A percentile compares a stretch with the other conserved stretches of the same genome.
phyloP scores from a whole-genome alignment of 768 basidiomycete genomes.

The Russula lepida region DNA sequence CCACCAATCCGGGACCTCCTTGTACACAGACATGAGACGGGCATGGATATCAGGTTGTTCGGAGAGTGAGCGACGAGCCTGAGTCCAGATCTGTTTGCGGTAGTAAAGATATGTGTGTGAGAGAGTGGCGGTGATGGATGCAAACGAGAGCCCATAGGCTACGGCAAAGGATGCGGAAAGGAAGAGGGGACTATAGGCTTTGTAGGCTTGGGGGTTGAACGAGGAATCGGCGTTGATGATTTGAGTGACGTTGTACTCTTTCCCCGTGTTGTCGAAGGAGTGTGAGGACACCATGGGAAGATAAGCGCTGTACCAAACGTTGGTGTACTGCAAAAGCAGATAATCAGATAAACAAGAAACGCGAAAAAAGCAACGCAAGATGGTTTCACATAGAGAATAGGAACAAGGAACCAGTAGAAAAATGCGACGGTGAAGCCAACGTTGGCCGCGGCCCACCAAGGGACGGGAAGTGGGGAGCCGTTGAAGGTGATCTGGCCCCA shows the following conservation, averaged over 20 bases:
- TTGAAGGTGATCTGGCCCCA: constrained; percentile 72
- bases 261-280: constrained; percentile 60
- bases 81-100: constrained; percentile 70
- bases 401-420: constrained; percentile 63
- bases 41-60: constrained; percentile 85
- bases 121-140: constrained; percentile 66
- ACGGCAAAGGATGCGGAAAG: constrained; percentile 64
- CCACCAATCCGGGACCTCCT: constrained; percentile 83
- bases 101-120: constrained; percentile 66
- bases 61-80: constrained; percentile 57
- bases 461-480: constrained; percentile 64
- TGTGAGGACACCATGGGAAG: constrained; percentile 48
- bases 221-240: constrained; percentile 48
- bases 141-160: constrained; percentile 73
- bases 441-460: constrained; percentile 81
- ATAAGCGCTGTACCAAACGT: constrained; percentile 21
- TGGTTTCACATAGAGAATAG: constrained; percentile 40
- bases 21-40: constrained; percentile 68
- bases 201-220: constrained; percentile 48
- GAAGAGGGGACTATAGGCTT: constrained; percentile 53
- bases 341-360: background rate
- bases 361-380: background rate
- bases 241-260: constrained; percentile 45
- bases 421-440: constrained; percentile 52
- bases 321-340: constrained; percentile 26